Base-by-base conservation (phyloP, 441 rosid species). In the Rhodomyrtus psidioides region DNA sequence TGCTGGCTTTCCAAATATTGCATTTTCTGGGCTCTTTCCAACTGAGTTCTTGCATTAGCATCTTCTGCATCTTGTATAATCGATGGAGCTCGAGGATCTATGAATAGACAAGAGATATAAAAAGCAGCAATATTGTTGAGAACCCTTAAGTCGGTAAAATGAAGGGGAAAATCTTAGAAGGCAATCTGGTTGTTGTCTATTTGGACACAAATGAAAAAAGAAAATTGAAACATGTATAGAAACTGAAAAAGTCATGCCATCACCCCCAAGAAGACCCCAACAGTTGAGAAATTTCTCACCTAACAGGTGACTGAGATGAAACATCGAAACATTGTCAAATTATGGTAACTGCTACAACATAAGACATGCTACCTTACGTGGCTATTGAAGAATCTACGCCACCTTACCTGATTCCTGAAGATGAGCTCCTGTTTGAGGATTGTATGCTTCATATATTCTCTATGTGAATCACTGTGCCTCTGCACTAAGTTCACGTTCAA, bases 41-140 rank as follows among this genome's bases (percentile, higher is more conserved):
- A 39, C 70, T 83, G 83, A 85, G 81, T 84, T 89, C 91, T 87
- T 86, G 88, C 93, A 89, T 91, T 56, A 91, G 87, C 26, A 86
- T 90, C 88, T 87, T 88, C 85, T 92, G 93, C 55, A 89, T 86
- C 65, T 86, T 44, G 85, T 90, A 91, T 39, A 91, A 55, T 46
- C 89, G 91, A 81, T 93, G 94, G 83, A 92, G 93, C 84, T 93
- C 94, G 59, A 85, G 87, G 55, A 92, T 92, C 95, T 93, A 83
- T 30, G 44, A 59, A n/a, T 87, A 85, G 82, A 59, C 60, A 87
- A 75, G 55, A 74, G 84, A 70, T 51, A 26, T 55, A 23, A 26
- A 60, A 62, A 57, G 54, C 62, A 59, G 76, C 16, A 14, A 27
- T 56, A 84, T 30, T 42, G 23, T 27, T 53, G 42, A 55, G 83